phyloP scores from a whole-genome alignment of 1,284 basidiomycete genomes.

The Ustilago trichophora region DNA sequence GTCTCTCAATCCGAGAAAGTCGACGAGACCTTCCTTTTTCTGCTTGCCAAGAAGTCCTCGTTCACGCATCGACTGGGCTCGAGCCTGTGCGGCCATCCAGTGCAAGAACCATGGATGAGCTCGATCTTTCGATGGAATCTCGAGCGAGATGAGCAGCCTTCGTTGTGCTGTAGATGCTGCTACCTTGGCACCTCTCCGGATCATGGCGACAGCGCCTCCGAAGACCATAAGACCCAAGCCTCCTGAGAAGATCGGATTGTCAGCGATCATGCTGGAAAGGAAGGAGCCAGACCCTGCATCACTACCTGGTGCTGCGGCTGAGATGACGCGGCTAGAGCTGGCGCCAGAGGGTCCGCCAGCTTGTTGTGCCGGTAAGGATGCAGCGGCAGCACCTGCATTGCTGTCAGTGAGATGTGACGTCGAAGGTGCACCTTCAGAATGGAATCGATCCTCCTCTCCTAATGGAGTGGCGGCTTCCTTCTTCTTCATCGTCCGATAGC shows the following conservation, averaged over 20 bases:
- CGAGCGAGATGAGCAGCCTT: constrained; percentile 90
- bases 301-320: neutral
- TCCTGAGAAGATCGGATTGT: constrained; percentile 63
- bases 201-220: constrained; percentile 56
- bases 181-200: constrained; percentile 71
- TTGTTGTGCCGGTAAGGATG: neutral
- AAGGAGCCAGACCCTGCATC: constrained; percentile 19
- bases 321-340: too few relatives aligned
- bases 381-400: neutral
- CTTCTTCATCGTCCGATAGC: constrained; percentile 28
- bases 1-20: constrained; percentile 53
- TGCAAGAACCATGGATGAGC: constrained; percentile 96
- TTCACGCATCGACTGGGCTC: constrained; percentile 62
- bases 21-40: constrained; percentile 51
- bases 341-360: neutral
- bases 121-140: constrained; percentile 94
- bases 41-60: constrained; percentile 50
- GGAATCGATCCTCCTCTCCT: constrained; percentile 5
- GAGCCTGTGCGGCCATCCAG: constrained; percentile 81
- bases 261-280: constrained; percentile 38
- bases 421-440: constrained; percentile 1
- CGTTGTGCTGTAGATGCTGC: constrained; percentile 81
- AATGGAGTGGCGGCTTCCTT: constrained; percentile 5
- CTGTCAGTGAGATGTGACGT: neutral
- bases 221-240: constrained; percentile 65